These are phyloP conservation scores for Thraustochytrium striatum DNA, from an alignment of 352 stramenopile genomes.

Conservation along the genomic window DNA sequence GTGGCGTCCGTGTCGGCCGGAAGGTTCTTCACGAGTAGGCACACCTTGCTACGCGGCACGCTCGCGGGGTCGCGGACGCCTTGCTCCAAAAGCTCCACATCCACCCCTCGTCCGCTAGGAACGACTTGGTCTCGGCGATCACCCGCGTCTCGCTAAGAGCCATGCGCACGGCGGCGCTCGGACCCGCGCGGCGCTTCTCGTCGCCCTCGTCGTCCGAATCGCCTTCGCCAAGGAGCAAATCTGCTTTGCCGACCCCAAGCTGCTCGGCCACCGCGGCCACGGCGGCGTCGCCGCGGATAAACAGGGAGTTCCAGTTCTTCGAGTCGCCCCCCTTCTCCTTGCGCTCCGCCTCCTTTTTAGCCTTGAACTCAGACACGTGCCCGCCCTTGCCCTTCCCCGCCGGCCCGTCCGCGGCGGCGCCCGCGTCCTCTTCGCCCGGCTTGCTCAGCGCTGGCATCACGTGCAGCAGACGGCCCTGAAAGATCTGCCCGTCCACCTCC, in stretches of 20 bases:
- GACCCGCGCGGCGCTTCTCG: not conserved
- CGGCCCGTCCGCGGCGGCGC: not conserved
- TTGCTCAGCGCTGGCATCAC: constrained; percentile 73
- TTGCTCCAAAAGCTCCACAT: constrained; percentile 86
- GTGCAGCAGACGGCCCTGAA: constrained; percentile 91
- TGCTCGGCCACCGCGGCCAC: constrained; percentile 70
- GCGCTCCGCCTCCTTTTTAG: constrained; percentile 73
- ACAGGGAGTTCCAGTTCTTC: constrained; percentile 90
- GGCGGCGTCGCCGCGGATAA: constrained; percentile 76
- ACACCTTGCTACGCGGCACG: constrained; percentile 82
- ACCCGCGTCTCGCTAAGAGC: constrained; percentile 95
- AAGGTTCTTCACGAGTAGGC: constrained; percentile 97
- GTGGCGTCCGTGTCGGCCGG: constrained; percentile 86
- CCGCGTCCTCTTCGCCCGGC: constrained; percentile 11
- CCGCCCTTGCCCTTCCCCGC: constrained; percentile 58
- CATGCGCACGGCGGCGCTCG: constrained; percentile 78
- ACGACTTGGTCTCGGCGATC: constrained; percentile 95
- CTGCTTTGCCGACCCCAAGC: constrained; percentile 36
- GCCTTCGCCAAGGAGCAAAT: constrained; percentile 20
- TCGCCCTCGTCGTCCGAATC: constrained; percentile 3
- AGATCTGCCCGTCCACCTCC: constrained; percentile 82
- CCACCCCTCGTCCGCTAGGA: constrained; percentile 89
- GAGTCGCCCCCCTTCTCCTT: constrained; percentile 68
- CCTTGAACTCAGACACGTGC: constrained; percentile 63
- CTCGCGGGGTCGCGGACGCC: constrained; percentile 61